Evolutionary conservation across 179 eudicot genomes (phyloP).

Genomic region (Silene coronaria): DNA sequence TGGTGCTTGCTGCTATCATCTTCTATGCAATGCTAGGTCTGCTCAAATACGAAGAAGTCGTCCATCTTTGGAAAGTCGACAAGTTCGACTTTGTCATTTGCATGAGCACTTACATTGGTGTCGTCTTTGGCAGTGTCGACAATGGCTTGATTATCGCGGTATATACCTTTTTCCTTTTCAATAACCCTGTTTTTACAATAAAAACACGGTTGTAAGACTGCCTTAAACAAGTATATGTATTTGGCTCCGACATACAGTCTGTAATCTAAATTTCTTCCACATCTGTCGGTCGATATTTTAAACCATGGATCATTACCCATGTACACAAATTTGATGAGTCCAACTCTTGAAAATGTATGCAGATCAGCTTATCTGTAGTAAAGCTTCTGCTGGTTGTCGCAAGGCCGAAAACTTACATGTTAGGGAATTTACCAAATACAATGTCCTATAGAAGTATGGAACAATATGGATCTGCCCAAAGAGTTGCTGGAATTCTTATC

Average conservation of each 20-base stretch:
- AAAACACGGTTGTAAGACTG: background rate
- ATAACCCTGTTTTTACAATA: background rate
- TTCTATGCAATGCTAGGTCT: slow-evolving; percentile 49
- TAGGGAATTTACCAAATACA: slow-evolving; percentile 46
- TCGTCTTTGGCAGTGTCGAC: slow-evolving; percentile 47
- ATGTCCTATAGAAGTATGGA: slow-evolving; percentile 35
- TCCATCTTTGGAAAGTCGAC: slow-evolving; percentile 46
- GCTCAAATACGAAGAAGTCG: slow-evolving; percentile 40
- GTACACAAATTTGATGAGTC: no score
- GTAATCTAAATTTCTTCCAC: no score
- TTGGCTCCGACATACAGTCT: no score
- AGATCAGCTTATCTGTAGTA: slow-evolving; percentile 41
- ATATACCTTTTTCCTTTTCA: background rate
- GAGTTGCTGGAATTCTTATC: slow-evolving; percentile 40
- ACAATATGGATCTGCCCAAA: slow-evolving; percentile 37
- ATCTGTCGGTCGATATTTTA: no score
- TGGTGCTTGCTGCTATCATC: slow-evolving; percentile 51
- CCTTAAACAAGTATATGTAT: no score
- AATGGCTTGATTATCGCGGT: slow-evolving; percentile 46
- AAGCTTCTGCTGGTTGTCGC: slow-evolving; percentile 42
- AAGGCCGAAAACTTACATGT: slow-evolving; percentile 47
- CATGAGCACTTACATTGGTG: slow-evolving; percentile 40
- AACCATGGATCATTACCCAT: no score
- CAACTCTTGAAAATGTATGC: background rate
- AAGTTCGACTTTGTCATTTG: slow-evolving; percentile 52